Evolutionary conservation across 768 basidiomycete species (phyloP).

Genomic region (Trametes cingulata): DNA sequence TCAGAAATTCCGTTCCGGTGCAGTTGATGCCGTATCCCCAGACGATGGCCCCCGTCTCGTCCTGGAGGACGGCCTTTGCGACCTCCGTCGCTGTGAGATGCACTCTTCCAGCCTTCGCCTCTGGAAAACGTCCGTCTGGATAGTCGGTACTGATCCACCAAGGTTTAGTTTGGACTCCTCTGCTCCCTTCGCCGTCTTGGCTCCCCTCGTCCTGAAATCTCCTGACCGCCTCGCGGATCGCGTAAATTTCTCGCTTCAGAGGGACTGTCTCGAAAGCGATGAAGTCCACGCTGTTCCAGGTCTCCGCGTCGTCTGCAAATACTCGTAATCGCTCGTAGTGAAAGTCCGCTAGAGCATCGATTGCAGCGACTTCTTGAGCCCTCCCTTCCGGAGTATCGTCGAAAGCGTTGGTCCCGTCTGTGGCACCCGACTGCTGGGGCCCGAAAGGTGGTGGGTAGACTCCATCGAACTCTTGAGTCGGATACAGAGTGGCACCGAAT

Average conservation of each 20-base stretch:
- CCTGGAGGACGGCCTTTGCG: conserved; percentile 41
- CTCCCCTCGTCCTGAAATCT: conserved; percentile 29
- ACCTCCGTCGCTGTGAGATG: conserved; percentile 41
- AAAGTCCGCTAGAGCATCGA: conserved; percentile 56
- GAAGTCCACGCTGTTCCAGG: conserved; percentile 60
- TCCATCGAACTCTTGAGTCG: conserved; percentile 74
- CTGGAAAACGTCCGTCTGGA: conserved; percentile 50
- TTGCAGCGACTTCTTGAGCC: conserved; percentile 40
- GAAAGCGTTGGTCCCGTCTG: conserved; percentile 42
- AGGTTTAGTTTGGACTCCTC: conserved; percentile 43
- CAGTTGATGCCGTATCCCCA: conserved; percentile 77
- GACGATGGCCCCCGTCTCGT: conserved; percentile 33
- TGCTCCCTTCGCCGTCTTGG: neutral
- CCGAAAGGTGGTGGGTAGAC: conserved; percentile 78
- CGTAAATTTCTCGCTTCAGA: conserved; percentile 60
- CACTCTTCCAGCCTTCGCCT: conserved; percentile 35
- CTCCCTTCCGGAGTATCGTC: conserved; percentile 26
- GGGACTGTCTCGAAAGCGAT: conserved; percentile 83
- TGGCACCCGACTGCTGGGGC: conserved; percentile 44
- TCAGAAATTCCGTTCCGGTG: conserved; percentile 42
- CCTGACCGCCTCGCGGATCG: conserved; percentile 62
- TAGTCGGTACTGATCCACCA: conserved; percentile 80
- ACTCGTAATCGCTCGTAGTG: conserved; percentile 62
- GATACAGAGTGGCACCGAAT: conserved; percentile 64
- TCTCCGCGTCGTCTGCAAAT: conserved; percentile 47